These are phyloP conservation scores for Teratosphaeria pseudoeucalypti DNA, from an alignment of 2,329 filamentous ascomycete species.

Conservation along the genomic window DNA sequence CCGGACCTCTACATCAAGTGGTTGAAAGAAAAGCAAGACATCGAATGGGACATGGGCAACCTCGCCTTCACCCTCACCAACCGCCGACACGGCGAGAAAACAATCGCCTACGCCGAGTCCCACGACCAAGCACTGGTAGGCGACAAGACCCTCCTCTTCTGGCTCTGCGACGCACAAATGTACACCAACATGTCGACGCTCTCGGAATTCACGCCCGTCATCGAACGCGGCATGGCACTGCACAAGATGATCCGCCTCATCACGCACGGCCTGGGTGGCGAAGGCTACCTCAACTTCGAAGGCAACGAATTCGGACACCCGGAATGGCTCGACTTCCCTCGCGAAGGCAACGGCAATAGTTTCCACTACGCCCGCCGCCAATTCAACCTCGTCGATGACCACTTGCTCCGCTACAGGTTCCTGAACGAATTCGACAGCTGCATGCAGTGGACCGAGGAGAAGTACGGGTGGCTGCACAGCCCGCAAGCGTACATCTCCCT, in stretches of 20 bases:
- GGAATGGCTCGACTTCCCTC: constrained; percentile 97
- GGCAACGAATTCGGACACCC: constrained; percentile 98
- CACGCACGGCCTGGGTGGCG: constrained; percentile 82
- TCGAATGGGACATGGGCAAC: constrained; percentile 80
- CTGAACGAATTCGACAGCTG: constrained; percentile 87
- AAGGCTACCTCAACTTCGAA: constrained; percentile 97
- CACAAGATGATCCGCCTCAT: constrained; percentile 97
- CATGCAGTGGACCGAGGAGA: constrained; percentile 81
- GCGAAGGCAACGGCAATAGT: constrained; percentile 51
- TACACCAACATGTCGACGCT: constrained; percentile 95
- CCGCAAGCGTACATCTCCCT: constrained; percentile 84
- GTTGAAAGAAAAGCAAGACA: constrained; percentile 82
- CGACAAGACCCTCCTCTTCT: constrained; percentile 96
- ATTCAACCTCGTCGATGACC: constrained; percentile 82
- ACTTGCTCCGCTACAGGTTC: constrained; percentile 75
- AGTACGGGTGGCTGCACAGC: constrained; percentile 82
- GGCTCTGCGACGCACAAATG: constrained; percentile 92
- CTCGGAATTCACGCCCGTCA: constrained; percentile 72
- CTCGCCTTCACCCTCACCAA: constrained; percentile 86
- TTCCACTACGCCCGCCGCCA: constrained; percentile 56
- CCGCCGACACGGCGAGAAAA: constrained; percentile 90
- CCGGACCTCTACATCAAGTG: constrained; percentile 99
- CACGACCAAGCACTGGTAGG: constrained; percentile 98
- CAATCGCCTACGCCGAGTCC: constrained; percentile 92
- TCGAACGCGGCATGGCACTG: constrained; percentile 80